Conservation (phyloP, 2,329 filamentous ascomycete genomes). For the Microascus cirrosus region DNA sequence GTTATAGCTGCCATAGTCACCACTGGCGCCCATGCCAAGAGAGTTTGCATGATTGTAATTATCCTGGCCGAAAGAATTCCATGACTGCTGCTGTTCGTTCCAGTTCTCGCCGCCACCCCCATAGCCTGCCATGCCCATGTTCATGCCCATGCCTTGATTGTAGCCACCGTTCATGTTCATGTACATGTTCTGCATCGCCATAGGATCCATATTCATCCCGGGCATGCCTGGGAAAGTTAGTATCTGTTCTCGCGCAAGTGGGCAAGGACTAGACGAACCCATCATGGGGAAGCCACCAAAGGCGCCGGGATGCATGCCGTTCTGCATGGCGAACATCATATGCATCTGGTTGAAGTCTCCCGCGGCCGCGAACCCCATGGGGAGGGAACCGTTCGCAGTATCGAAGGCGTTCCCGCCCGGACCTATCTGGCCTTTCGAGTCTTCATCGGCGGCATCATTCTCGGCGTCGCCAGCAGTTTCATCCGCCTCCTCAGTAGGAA, state of each 20-base stretch:
- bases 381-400: slow-evolving; percentile 32
- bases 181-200: slow-evolving; percentile 64
- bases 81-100: slow-evolving; percentile 73
- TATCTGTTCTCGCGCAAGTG: not conserved
- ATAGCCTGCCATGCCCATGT: slow-evolving; percentile 57
- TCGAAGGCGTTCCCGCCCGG: slow-evolving; percentile 13
- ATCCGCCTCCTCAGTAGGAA: slow-evolving; percentile 15
- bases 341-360: slow-evolving; percentile 65
- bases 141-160: slow-evolving; percentile 65
- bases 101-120: slow-evolving; percentile 49
- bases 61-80: slow-evolving; percentile 70
- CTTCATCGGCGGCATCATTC: slow-evolving; percentile 19
- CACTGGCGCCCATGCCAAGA: slow-evolving; percentile 66
- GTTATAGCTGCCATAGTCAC: slow-evolving; percentile 73
- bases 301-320: slow-evolving; percentile 45
- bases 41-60: slow-evolving; percentile 81
- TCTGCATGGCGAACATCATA: slow-evolving; percentile 68
- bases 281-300: slow-evolving; percentile 66
- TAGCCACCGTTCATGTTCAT: slow-evolving; percentile 78
- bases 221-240: slow-evolving; percentile 50
- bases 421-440: slow-evolving; percentile 12
- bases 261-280: slow-evolving; percentile 48
- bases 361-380: slow-evolving; percentile 47
- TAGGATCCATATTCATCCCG: slow-evolving; percentile 75
- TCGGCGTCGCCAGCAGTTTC: slow-evolving; percentile 14